These are phyloP conservation scores for Leishmania major DNA, from an alignment of 208 protist species.

Conservation along the genomic window DNA sequence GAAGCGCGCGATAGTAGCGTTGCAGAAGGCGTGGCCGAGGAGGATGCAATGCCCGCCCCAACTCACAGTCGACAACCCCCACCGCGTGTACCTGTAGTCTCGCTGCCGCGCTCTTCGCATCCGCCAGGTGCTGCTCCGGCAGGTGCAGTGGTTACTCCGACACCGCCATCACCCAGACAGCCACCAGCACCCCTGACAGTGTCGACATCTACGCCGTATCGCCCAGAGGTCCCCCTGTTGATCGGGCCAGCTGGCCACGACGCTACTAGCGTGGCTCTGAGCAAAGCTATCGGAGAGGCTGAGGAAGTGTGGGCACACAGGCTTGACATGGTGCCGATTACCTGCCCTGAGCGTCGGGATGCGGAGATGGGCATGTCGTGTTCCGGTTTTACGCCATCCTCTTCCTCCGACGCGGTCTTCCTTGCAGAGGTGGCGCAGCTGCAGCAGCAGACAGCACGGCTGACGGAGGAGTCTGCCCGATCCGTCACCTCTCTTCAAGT, in stretches of 20 bases:
- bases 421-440: slow-evolving; percentile 19
- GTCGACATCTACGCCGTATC: neutral
- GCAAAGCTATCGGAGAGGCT: slow-evolving; percentile 3
- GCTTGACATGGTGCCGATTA: neutral
- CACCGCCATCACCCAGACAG: neutral
- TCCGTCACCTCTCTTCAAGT: slow-evolving; percentile 18
- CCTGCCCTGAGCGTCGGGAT: neutral
- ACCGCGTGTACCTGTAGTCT: neutral
- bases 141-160: neutral
- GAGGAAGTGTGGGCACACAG: neutral
- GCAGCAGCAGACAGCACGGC: slow-evolving; percentile 12
- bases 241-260: neutral
- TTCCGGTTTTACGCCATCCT: neutral
- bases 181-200: neutral
- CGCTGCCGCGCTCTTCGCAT: neutral
- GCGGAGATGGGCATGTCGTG: neutral
- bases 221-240: slow-evolving; percentile 1
- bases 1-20: neutral
- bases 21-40: neutral
- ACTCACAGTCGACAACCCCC: neutral
- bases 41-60: neutral
- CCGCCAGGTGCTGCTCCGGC: neutral
- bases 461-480: slow-evolving; percentile 21
- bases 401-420: slow-evolving; percentile 24
- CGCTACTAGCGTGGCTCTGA: slow-evolving; percentile 5